Evolutionary conservation across 495 filamentous ascomycete species (phyloP).

Genomic region (Echria macrotheca): DNA sequence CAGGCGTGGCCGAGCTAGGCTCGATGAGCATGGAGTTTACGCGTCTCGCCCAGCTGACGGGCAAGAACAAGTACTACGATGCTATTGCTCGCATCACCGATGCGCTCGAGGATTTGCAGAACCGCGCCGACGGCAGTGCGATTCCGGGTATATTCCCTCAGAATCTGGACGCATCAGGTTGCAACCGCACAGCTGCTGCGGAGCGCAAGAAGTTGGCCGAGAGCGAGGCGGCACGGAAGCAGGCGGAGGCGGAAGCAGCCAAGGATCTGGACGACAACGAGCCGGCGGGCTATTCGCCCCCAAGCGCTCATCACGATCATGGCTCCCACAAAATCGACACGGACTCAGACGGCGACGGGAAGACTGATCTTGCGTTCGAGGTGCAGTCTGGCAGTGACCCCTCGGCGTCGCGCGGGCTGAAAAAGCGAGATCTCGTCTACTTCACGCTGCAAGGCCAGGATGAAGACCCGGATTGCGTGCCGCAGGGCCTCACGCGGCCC

Average conservation of each 20-base stretch:
- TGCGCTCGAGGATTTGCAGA: slow-evolving; percentile 74
- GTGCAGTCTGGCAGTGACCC: not conserved
- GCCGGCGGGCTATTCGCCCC: slow-evolving; percentile 9
- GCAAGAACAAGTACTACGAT: slow-evolving; percentile 86
- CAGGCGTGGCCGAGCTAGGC: slow-evolving; percentile 78
- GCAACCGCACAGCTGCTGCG: slow-evolving; percentile 40
- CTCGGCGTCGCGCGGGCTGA: not conserved
- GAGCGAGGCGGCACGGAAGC: slow-evolving; percentile 14
- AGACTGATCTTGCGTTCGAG: not conserved
- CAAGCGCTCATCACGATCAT: not conserved
- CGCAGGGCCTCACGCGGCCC: slow-evolving; percentile 44
- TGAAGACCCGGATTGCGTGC: slow-evolving; percentile 44
- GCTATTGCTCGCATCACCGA: slow-evolving; percentile 89
- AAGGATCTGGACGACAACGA: slow-evolving; percentile 2
- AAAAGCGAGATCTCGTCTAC: not conserved
- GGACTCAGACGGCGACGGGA: not conserved
- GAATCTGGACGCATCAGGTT: slow-evolving; percentile 65
- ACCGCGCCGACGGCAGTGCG: slow-evolving; percentile 50
- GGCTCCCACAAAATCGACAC: not conserved
- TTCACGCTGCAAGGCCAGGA: slow-evolving; percentile 10
- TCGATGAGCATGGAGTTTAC: slow-evolving; percentile 94
- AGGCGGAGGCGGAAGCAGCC: slow-evolving; percentile 17
- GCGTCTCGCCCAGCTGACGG: slow-evolving; percentile 83
- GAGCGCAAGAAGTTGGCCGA: slow-evolving; percentile 14
- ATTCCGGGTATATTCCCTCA: slow-evolving; percentile 83